Base-by-base conservation (phyloP, 202 grass and related monocot species). In the Cymbopogon flexuosus region DNA sequence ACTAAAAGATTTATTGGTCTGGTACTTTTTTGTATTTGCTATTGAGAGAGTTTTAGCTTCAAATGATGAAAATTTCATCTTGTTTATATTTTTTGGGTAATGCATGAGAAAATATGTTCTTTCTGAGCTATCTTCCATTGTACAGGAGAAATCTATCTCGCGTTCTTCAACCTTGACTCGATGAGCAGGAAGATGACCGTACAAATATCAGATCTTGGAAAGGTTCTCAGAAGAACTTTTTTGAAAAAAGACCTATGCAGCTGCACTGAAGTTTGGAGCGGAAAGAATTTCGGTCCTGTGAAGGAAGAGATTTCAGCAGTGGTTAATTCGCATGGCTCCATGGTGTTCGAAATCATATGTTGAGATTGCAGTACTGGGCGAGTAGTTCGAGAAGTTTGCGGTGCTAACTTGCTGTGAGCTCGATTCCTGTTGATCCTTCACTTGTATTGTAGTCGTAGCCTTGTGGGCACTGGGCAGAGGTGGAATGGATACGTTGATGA, bases 61-160 rank as follows among this genome's bases (percentile, higher is more conserved):
- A 15, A 76, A n/a, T 11, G 12, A n/a, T 11, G 35, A 5, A 5
- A 10, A 11, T 56, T 47, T 19, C 62, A 78, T 62, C 33, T 56
- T 52, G 51, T 23, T 70, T 56, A 30, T 70, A 64, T 27, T 8
- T 8, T 52, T 68, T 33, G 24, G 37, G 31, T 36, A 61, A 76
- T 21, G 29, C 13, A 65, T 66, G 41, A 65, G 27, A 54, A 63
- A 75, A 70, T 23, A 31, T 40, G 39, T 70, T 42, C 3, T 49
- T 75, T 18, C 21, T 74, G 52, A 74, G 39, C 24, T 81, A 9
- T 68, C 13, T 77, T 42, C 52, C 19, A 66, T 77, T 21, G 21
- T 65, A 11, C 37, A 97, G 94, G 94, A 69, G 91, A 97, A 92
- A 88, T 94, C n/a, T 94, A 94, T 72, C 77, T 97, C 1, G 83